Conservation (phyloP, 2,329 filamentous ascomycete genomes). For the Emericellopsis cladophorae region DNA sequence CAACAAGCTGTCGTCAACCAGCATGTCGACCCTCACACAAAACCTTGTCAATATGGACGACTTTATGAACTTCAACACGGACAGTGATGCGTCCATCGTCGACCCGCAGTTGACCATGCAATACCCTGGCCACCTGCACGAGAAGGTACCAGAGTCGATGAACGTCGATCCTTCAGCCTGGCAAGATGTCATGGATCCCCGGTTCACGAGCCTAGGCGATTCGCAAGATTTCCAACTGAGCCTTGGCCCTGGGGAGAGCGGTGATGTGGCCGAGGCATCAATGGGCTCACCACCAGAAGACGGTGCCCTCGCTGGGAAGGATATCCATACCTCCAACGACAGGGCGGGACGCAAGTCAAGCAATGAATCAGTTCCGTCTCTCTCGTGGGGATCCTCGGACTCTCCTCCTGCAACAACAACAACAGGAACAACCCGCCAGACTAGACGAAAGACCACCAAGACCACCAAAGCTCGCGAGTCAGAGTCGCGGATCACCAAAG, state of each 20-base stretch:
- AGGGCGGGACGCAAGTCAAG: constrained; percentile 7
- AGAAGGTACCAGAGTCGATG: constrained; percentile 1
- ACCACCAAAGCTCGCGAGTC: constrained; percentile 1
- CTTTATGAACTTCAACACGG: constrained; percentile 1
- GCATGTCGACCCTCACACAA: constrained; percentile 1
- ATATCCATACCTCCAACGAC: constrained; percentile 1
- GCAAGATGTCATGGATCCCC: neutral
- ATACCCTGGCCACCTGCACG: neutral
- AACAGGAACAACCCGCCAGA: neutral
- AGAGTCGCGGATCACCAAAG: neutral
- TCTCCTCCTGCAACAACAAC: neutral
- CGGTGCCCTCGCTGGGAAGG: neutral
- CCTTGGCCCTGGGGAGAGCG: too few relatives aligned
- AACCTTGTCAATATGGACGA: neutral
- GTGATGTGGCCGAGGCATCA: too few relatives aligned
- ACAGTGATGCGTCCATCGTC: constrained; percentile 1
- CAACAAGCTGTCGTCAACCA: neutral
- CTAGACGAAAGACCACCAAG: constrained; percentile 2
- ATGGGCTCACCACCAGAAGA: neutral
- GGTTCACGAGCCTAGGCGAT: neutral
- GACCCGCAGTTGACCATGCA: constrained; percentile 3
- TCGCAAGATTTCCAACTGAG: neutral
- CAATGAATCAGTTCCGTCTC: constrained; percentile 3
- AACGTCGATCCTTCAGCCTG: constrained; percentile 2
- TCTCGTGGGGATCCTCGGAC: constrained; percentile 1